These are phyloP conservation scores for Sonneratia alba DNA, from an alignment of 345 rosid species.

Conservation along the genomic window DNA sequence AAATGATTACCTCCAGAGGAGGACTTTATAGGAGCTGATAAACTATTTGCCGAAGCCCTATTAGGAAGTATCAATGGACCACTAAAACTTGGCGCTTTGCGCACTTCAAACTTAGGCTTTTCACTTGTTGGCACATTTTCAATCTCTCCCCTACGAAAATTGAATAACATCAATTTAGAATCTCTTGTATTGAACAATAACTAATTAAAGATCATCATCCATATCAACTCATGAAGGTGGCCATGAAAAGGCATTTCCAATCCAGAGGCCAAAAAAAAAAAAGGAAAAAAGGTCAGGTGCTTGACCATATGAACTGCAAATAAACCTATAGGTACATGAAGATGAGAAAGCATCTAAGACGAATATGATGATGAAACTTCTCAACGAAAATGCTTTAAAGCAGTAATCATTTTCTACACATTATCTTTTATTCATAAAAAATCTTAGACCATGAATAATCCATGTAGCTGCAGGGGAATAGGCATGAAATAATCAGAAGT, in stretches of 20 bases:
- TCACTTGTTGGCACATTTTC: constrained; percentile 42
- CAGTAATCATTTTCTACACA: not conserved
- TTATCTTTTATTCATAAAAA: not conserved
- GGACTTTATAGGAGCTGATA: constrained; percentile 93
- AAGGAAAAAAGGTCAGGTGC: not conserved
- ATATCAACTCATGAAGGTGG: no score
- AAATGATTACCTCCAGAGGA: constrained; percentile 68
- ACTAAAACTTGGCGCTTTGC: constrained; percentile 83
- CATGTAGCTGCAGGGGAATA: not conserved
- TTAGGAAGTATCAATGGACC: constrained; percentile 94
- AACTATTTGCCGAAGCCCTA: constrained; percentile 95
- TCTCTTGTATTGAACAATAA: not conserved
- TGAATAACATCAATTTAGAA: not conserved
- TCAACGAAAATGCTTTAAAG: not conserved
- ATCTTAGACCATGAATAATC: not conserved
- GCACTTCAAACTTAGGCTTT: constrained; percentile 34
- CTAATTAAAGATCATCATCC: no score
- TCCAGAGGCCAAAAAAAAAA: no score
- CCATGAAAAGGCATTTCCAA: no score
- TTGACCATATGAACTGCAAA: not conserved
- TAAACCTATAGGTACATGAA: not conserved
- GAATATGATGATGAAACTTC: not conserved
- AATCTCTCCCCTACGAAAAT: constrained; percentile 45
- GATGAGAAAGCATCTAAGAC: not conserved
- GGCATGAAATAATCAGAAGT: not conserved